These are phyloP conservation scores for Raddia guianensis DNA, from an alignment of 176 grass and related monocot genomes.

Conservation along the genomic window DNA sequence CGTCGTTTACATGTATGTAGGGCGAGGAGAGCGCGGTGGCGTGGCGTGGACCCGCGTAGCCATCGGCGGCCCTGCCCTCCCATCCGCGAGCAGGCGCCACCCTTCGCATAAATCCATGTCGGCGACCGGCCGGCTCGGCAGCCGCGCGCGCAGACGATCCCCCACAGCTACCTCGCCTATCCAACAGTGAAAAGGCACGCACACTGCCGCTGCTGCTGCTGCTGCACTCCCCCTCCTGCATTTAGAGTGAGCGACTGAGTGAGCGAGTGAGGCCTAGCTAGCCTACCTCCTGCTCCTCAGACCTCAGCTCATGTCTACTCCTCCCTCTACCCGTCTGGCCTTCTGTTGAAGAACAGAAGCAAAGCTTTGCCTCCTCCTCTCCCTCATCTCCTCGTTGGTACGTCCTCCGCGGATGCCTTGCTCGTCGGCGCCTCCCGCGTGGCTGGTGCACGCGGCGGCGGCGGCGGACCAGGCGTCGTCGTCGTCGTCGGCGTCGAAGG, in stretches of 20 bases:
- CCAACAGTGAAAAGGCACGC: conserved; percentile 52
- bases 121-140: conserved; percentile 30
- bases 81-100: conserved; percentile 31
- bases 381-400: background rate
- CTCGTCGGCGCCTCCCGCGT: conserved; percentile 42
- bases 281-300: background rate
- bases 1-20: no score
- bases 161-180: conserved; percentile 38
- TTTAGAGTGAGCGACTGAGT: background rate
- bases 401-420: conserved; percentile 29
- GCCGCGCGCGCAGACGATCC: conserved; percentile 34
- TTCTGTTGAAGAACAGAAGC: conserved; percentile 4
- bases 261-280: conserved; percentile 17
- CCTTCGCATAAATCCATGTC: conserved; percentile 43
- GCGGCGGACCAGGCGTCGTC: conserved; percentile 52
- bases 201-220: background rate
- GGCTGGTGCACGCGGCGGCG: conserved; percentile 40
- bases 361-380: conserved; percentile 16
- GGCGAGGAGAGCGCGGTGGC: no score
- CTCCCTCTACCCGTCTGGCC: conserved; percentile 32
- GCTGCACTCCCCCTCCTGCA: background rate
- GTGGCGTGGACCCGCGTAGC: background rate
- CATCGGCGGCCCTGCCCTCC: background rate
- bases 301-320: background rate
- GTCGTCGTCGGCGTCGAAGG: conserved; percentile 60